Conservation (phyloP, 2,329 filamentous ascomycete genomes). For the Colletotrichum lupini region DNA sequence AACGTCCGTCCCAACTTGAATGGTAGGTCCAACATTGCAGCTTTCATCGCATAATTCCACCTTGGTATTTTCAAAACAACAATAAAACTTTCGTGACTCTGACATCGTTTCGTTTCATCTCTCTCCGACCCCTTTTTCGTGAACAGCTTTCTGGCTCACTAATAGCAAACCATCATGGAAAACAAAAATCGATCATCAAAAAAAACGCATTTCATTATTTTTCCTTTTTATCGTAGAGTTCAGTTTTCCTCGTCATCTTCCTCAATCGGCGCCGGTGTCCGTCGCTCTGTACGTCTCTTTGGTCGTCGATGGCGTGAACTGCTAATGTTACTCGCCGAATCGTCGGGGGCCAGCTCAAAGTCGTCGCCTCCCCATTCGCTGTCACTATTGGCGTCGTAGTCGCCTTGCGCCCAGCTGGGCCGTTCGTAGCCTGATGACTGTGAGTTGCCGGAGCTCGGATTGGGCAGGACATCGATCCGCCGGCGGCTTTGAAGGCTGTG, state of each 20-base stretch:
- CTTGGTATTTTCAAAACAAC: constrained; percentile 15
- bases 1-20: neutral
- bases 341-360: constrained; percentile 77
- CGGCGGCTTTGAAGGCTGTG: constrained; percentile 70
- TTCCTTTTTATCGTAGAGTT: constrained; percentile 1
- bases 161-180: neutral
- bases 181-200: neutral
- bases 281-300: constrained; percentile 74
- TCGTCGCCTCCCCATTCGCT: constrained; percentile 70
- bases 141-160: neutral
- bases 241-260: constrained; percentile 74
- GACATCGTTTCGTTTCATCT: constrained; percentile 9
- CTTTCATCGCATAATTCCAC: neutral
- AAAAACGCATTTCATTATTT: constrained; percentile 13
- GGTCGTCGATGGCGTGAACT: constrained; percentile 75
- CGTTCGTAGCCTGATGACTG: constrained; percentile 57
- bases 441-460: constrained; percentile 59
- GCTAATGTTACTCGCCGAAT: constrained; percentile 84
- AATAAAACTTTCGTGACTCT: constrained; percentile 5
- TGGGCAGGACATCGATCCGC: constrained; percentile 65
- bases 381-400: constrained; percentile 63
- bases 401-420: constrained; percentile 58
- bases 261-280: constrained; percentile 78
- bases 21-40: neutral
- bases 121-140: neutral